Evolutionary conservation across 495 filamentous ascomycete genomes (phyloP), one percentile per base, ranked within the genome.

Genomic region (Cercophora sp.): DNA sequence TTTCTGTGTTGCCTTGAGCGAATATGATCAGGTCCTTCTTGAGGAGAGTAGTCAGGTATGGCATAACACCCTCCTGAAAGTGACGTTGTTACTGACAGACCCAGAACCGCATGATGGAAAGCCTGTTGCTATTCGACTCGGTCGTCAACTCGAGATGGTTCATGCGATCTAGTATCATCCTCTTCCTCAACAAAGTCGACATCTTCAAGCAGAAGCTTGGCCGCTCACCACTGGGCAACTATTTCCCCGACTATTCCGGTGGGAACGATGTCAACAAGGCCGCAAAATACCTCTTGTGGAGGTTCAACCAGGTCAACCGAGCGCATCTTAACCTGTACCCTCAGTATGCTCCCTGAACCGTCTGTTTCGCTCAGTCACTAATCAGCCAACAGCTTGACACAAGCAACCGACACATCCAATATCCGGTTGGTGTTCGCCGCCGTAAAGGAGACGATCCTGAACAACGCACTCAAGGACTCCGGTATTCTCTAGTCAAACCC

Each of bases 91-190:
- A n/a, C n/a, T n/a, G n/a, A n/a, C n/a, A n/a, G n/a, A n/a, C 2
- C 22, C 57, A 96, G 88, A 98, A 98, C 64, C 92, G 94, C 43
- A 96, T 97, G 93, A 96, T 96, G 88, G 93, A 97, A 69, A 93
- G 88, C 61, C 68, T 98, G 25, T 84, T 97, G 31, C 81, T 98
- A n/a, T 98, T 98, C 68, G 94, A 97, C 71, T 96, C 92, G 6
- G 93, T 98, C 4, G 93, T 98, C 57, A 98, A 98, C 70, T 96
- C 92, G 52, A 79, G 93, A 61, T 98, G 94, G 94, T 98, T 98
- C 70, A 91, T 96, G 85, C 80, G 93, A 53, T 96, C 93, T 20
- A 96, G 90, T 69, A 98, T 98, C 67, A 96, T 97, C 65, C 79
- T 98, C 22, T 97, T 97, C 75, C 77, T 98, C 44, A 96, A 96